Conservation (phyloP, 2,329 filamentous ascomycete species). For the Colletotrichum lentis region DNA sequence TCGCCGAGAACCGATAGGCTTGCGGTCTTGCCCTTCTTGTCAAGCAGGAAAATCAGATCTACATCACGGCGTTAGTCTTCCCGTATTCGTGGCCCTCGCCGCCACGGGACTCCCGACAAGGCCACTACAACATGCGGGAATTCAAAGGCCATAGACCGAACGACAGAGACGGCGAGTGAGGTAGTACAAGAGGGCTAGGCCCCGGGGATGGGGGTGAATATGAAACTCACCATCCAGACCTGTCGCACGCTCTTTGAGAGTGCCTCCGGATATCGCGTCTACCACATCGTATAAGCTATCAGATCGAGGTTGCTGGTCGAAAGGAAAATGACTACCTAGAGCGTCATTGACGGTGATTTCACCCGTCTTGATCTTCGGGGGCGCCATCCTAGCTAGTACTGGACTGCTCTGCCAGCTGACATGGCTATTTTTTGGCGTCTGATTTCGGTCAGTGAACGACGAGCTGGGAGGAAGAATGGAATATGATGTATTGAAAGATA, state of each 20-base stretch:
- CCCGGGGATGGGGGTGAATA: background rate
- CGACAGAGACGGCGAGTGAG: too few relatives aligned
- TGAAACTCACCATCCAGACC: slow-evolving; percentile 52
- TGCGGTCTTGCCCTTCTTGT: slow-evolving; percentile 47
- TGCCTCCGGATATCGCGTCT: slow-evolving; percentile 45
- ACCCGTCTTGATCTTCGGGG: slow-evolving; percentile 30
- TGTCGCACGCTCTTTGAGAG: slow-evolving; percentile 50
- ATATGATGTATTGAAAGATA: background rate
- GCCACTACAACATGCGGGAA: too few relatives aligned
- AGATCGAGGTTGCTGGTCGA: too few relatives aligned
- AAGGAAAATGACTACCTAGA: slow-evolving; percentile 10
- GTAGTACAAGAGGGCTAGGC: background rate
- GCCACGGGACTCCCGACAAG: background rate
- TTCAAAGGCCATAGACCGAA: background rate
- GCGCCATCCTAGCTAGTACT: slow-evolving; percentile 25
- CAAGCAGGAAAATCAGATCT: slow-evolving; percentile 52
- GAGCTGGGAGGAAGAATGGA: background rate
- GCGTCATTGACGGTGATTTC: slow-evolving; percentile 35
- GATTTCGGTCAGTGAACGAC: background rate
- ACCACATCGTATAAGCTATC: slow-evolving; percentile 6
- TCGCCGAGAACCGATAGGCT: slow-evolving; percentile 62
- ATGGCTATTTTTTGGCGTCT: background rate
- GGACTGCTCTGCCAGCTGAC: background rate
- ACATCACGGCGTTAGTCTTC: background rate
- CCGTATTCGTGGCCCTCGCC: background rate